These are phyloP conservation scores for Mucor racemosus DNA, from an alignment of 371 early-diverging fungal genomes.

Conservation along the genomic window DNA sequence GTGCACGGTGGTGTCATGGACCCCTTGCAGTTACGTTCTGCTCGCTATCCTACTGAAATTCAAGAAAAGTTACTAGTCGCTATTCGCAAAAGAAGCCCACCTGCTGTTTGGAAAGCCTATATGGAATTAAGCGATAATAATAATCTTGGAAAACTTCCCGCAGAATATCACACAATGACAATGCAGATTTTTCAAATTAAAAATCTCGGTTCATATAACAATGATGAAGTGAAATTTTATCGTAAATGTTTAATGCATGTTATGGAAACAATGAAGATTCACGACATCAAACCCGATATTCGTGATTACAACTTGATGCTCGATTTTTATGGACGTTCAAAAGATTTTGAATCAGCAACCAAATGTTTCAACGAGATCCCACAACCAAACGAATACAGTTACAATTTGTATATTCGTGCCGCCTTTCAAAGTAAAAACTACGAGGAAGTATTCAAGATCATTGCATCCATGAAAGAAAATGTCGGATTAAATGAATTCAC, in stretches of 20 bases:
- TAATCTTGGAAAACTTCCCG: constrained; percentile 25
- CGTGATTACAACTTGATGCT: constrained; percentile 55
- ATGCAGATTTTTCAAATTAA: constrained; percentile 44
- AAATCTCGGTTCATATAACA: constrained; percentile 25
- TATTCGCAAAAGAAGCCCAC: constrained; percentile 32
- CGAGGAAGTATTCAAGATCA: constrained; percentile 34
- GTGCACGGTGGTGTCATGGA: constrained; percentile 14
- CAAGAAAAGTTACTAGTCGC: constrained; percentile 34
- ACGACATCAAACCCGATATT: constrained; percentile 25
- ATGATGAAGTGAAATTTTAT: constrained; percentile 33
- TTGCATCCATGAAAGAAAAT: constrained; percentile 25
- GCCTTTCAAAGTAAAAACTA: constrained; percentile 36
- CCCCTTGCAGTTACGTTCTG: constrained; percentile 19
- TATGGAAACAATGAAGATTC: constrained; percentile 31
- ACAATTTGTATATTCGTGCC: constrained; percentile 47
- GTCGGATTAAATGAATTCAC: constrained; percentile 40
- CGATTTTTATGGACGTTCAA: constrained; percentile 41
- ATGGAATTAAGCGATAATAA: constrained; percentile 26
- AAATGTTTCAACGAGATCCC: constrained; percentile 33
- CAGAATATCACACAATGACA: constrained; percentile 41
- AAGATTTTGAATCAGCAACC: constrained; percentile 36
- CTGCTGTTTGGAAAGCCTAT: constrained; percentile 50
- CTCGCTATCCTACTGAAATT: constrained; percentile 9
- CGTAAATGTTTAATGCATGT: constrained; percentile 37
- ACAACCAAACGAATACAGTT: constrained; percentile 33